Evolutionary conservation across 225 moss, liverwort and hornwort species (phyloP).

Genomic region (Takakia lepidozioides): DNA sequence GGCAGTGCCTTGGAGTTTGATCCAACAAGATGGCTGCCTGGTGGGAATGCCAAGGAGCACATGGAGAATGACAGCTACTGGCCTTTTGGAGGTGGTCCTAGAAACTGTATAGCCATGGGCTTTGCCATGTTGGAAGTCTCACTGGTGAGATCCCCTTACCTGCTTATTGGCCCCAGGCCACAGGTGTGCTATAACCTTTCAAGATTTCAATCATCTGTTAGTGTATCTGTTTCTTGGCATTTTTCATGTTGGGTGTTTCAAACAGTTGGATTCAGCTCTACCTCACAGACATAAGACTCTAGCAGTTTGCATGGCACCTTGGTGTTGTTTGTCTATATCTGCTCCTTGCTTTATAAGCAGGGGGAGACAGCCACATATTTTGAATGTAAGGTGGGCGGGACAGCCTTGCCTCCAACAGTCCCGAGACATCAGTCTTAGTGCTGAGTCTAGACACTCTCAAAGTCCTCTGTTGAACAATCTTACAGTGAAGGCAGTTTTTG

Average conservation of each 20-base stretch:
- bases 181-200: too few relatives aligned
- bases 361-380: too few relatives aligned
- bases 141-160: slow-evolving; percentile 24
- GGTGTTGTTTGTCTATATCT: too few relatives aligned
- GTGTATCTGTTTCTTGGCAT: background rate
- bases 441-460: background rate
- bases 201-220: too few relatives aligned
- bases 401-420: background rate
- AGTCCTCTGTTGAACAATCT: background rate
- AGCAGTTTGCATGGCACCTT: background rate
- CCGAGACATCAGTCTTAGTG: background rate
- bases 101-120: slow-evolving; percentile 80
- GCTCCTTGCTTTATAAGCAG: too few relatives aligned
- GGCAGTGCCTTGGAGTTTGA: slow-evolving; percentile 57
- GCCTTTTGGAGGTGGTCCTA: slow-evolving; percentile 80
- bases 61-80: slow-evolving; percentile 70
- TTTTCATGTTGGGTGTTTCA: background rate
- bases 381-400: too few relatives aligned
- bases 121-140: slow-evolving; percentile 85
- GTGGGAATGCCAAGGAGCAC: slow-evolving; percentile 53
- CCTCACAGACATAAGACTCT: background rate
- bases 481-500: background rate
- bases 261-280: background rate
- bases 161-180: background rate
- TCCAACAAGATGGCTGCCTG: slow-evolving; percentile 74